These are phyloP conservation scores for Hemileia vastatrix DNA, from an alignment of 1,284 basidiomycete species.

Conservation along the genomic window DNA sequence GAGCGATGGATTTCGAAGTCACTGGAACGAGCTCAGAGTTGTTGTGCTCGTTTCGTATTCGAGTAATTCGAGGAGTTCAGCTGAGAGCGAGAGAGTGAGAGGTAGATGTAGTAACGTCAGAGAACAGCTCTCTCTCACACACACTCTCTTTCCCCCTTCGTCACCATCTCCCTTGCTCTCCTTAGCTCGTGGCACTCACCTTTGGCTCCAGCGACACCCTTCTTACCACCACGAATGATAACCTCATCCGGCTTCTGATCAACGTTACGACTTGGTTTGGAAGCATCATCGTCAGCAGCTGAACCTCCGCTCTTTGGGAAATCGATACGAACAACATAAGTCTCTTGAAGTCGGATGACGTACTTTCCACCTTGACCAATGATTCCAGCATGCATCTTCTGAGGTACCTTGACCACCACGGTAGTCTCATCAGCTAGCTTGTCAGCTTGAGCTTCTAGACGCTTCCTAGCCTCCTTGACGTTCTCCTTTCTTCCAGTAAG, in stretches of 20 bases:
- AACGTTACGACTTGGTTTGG: conserved; percentile 44
- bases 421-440: conserved; percentile 55
- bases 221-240: conserved; percentile 84
- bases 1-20: conserved; percentile 71
- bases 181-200: neutral
- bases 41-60: conserved; percentile 87
- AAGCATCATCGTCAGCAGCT: conserved; percentile 24
- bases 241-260: conserved; percentile 55
- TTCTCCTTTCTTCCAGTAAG: conserved; percentile 84
- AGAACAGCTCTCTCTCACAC: too few species aligned
- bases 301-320: conserved; percentile 45
- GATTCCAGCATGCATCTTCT: neutral
- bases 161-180: too few species aligned
- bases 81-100: conserved; percentile 2
- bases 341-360: conserved; percentile 69
- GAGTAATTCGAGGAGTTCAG: conserved; percentile 53
- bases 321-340: conserved; percentile 16
- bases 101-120: neutral
- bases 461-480: conserved; percentile 86
- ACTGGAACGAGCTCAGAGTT: conserved; percentile 69
- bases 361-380: conserved; percentile 82
- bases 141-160: too few species aligned
- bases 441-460: conserved; percentile 74
- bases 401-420: neutral
- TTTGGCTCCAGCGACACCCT: conserved; percentile 79